phyloP scores from a whole-genome alignment of 768 basidiomycete genomes.

The Plicaturopsis crispa region DNA sequence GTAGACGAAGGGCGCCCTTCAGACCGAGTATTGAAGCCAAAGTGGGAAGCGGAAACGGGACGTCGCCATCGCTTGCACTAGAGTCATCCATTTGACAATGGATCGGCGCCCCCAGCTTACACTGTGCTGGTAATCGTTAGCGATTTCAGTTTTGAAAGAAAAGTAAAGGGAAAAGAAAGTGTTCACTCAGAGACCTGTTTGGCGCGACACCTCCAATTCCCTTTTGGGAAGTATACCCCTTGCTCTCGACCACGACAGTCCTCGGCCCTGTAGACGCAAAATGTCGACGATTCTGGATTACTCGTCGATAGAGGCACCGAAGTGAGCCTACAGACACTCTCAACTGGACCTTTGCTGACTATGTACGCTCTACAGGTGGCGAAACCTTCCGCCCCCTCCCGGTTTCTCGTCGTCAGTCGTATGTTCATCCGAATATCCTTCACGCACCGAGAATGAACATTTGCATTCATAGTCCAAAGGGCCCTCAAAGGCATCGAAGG shows the following conservation, averaged over 20 bases:
- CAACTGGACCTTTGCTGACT: not conserved
- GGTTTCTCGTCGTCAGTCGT: conserved; percentile 45
- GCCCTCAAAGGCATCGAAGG: conserved; percentile 24
- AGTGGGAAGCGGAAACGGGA: conserved; percentile 19
- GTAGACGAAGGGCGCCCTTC: conserved; percentile 55
- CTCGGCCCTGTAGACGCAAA: no score
- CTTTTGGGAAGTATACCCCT: no score
- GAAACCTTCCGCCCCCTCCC: conserved; percentile 55
- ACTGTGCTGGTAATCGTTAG: no score
- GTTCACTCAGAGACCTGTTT: no score
- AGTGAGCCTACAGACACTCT: conserved; percentile 1
- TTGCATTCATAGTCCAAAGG: conserved; percentile 31
- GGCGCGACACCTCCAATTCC: no score
- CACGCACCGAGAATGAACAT: not conserved
- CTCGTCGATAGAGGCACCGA: conserved; percentile 27
- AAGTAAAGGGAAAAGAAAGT: no score
- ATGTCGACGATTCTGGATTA: conserved; percentile 25
- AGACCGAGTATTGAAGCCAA: conserved; percentile 54
- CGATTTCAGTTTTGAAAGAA: no score
- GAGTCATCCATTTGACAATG: conserved; percentile 27
- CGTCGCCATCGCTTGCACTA: conserved; percentile 26
- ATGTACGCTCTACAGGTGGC: conserved; percentile 43
- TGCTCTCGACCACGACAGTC: no score
- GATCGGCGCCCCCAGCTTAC: no score
- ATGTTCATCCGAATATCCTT: not conserved